Conservation (phyloP, 805 yeast species). For the Ogataea populi-albae region DNA sequence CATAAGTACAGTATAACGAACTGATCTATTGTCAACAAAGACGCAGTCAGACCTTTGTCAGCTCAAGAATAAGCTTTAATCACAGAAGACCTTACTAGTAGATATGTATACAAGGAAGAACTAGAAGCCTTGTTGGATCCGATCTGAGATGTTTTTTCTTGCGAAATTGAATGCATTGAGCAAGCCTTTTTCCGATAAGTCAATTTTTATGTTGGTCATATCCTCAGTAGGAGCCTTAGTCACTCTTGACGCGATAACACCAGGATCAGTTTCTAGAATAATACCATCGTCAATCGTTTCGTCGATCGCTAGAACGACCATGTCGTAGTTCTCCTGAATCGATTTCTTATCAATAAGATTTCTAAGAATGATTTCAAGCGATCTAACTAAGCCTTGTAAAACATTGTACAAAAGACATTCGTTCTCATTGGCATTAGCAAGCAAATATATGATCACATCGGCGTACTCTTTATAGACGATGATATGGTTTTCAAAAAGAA, state of each 20-base stretch:
- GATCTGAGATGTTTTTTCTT: slow-evolving; percentile 55
- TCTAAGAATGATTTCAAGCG: slow-evolving; percentile 72
- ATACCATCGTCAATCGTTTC: slow-evolving; percentile 94
- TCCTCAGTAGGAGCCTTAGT: slow-evolving; percentile 83
- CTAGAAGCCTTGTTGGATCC: slow-evolving; percentile 39
- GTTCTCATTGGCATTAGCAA: slow-evolving; percentile 79
- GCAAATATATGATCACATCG: slow-evolving; percentile 68
- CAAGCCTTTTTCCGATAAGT: slow-evolving; percentile 70
- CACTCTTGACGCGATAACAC: slow-evolving; percentile 83
- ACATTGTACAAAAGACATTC: slow-evolving; percentile 77
- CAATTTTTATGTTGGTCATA: slow-evolving; percentile 54
- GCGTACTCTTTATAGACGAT: slow-evolving; percentile 84
- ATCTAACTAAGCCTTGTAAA: slow-evolving; percentile 73
- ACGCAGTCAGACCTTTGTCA: too few species aligned
- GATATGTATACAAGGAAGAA: too few species aligned
- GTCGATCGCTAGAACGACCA: slow-evolving; percentile 82
- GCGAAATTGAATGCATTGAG: slow-evolving; percentile 88
- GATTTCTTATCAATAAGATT: slow-evolving; percentile 74
- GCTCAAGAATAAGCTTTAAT: too few species aligned
- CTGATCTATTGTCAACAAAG: too few species aligned
- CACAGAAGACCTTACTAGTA: too few species aligned
- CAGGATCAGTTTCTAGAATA: slow-evolving; percentile 84
- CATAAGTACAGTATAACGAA: too few species aligned
- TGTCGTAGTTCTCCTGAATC: slow-evolving; percentile 78
- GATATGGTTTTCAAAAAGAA: slow-evolving; percentile 73